Base-by-base conservation (phyloP, 306 rosid species). In the Citrullus colocynthis region DNA sequence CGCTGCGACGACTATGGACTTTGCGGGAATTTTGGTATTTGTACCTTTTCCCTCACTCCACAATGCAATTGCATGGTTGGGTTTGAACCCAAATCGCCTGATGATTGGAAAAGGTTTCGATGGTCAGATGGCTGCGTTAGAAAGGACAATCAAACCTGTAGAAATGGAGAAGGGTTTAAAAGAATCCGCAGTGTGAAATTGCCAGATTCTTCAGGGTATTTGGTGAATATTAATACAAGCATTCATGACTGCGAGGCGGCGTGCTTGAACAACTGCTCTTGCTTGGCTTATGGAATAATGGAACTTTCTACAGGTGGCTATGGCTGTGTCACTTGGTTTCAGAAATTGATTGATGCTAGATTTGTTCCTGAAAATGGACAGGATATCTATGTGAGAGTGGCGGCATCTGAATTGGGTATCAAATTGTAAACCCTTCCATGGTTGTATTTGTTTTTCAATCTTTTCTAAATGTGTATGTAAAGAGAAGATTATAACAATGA, bases 21-120 rank as follows among this genome's bases (percentile, higher is more conserved):
- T 11, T 88, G 91, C 28, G 91, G 91, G 63, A 75, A 84, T 60
- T 88, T 82, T 73, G 88, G 74, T 4, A 80, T 7, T 59, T 32
- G 70, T 86, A 89, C 34, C 45, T 66, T 44, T 44, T 66, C 73
- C 24, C 14, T 66, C 45, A 39, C 51, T 9, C 28, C 73, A 18
- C 28, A 39, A 18, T 79, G 82, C 15, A 9, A 42, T 13, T 79
- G 78, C n/a, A 9, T 79, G 45, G 37, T 13, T 57, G 82, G 82
- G 34, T 79, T 67, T 57, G 70, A 70, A 32, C 82, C 82, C 42
- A 69, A 30, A 74, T 42, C 67, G 37, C 82, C 77, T 0, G 39
- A 37, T 15, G 42, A 70, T 42, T 79, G 82, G 82, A 4, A 56
- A 9, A 73, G 21, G 36, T 67, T 73, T 16, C 13, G 37, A n/a